These are phyloP conservation scores for Lecanoromycetidae sp. DNA, from an alignment of 2,329 filamentous ascomycete genomes.

Conservation along the genomic window DNA sequence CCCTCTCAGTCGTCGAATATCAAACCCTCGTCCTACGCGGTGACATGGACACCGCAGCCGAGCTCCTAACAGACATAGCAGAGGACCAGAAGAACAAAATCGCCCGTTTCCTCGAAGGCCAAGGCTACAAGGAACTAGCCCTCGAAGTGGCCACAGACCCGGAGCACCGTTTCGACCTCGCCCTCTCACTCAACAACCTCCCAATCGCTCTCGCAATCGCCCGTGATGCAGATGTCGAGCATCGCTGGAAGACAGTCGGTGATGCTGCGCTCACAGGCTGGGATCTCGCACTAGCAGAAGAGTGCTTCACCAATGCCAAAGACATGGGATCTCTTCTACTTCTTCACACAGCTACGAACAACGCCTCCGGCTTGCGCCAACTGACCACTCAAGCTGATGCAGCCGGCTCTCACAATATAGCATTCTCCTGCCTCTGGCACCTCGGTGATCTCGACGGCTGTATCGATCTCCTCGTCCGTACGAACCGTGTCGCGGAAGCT, in stretches of 20 bases:
- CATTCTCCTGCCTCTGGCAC: slow-evolving; percentile 83
- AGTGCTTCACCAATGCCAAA: slow-evolving; percentile 84
- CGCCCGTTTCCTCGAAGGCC: slow-evolving; percentile 89
- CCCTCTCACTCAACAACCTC: slow-evolving; percentile 69
- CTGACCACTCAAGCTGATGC: slow-evolving; percentile 65
- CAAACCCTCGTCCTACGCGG: slow-evolving; percentile 89
- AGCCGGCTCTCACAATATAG: slow-evolving; percentile 76
- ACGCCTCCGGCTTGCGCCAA: slow-evolving; percentile 58
- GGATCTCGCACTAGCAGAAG: slow-evolving; percentile 77
- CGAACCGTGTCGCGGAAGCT: slow-evolving; percentile 69
- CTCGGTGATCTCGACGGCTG: slow-evolving; percentile 72
- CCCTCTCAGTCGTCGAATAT: slow-evolving; percentile 87
- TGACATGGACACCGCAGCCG: slow-evolving; percentile 81
- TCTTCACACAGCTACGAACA: slow-evolving; percentile 73
- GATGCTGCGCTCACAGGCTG: slow-evolving; percentile 78
- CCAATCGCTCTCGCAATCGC: slow-evolving; percentile 78
- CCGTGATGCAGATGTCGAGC: slow-evolving; percentile 70
- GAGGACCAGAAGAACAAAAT: slow-evolving; percentile 97
- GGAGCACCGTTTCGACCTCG: slow-evolving; percentile 93
- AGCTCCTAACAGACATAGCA: slow-evolving; percentile 72
- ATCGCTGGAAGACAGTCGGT: slow-evolving; percentile 97
- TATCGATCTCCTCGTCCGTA: slow-evolving; percentile 65
- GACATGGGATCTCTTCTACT: slow-evolving; percentile 83
- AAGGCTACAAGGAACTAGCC: slow-evolving; percentile 91
- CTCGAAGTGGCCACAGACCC: slow-evolving; percentile 87